Base-by-base conservation (phyloP, 306 rosid genomes). In the Inga laurina region DNA sequence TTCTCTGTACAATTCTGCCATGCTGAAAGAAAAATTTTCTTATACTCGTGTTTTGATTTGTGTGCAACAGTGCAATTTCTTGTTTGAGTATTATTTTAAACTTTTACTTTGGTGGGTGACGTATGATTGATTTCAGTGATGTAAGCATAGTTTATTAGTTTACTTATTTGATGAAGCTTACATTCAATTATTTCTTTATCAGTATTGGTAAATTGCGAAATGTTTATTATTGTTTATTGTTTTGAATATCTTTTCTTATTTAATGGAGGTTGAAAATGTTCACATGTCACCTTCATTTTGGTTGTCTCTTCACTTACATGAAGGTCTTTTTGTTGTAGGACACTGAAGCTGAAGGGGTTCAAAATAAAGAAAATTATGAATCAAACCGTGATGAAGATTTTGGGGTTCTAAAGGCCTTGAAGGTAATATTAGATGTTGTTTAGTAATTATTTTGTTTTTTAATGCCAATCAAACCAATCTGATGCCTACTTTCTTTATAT, bases 361-460 rank as follows among this genome's bases (percentile, higher is more conserved):
- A 75, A 82, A 87, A 87, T 85, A 88, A 84, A 84, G 95, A 89
- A 69, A 85, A 70, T 78, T 90, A 89, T 43, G 87, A 83, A 72
- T 81, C 82, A 78, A 82, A 82, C 82, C 88, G 83, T 16, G 88
- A 86, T n/a, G 84, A 84, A 77, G 39, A 79, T 45, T 94, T 90
- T 80, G 85, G 73, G 78, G 79, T 89, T 85, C 91, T 96, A 51
- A 83, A 80, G 84, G 86, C 91, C 39, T 82, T 96, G 75, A 86
- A 96, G 99, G 98, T 96, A 92, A 65, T 77, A 44, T 69, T 66
- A 56, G 68, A 79, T 13, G 34, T 67, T 24, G 81, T 67, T 75
- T 72, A 12, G 1, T 43, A 44, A 41, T 43, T 22, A 41, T 45
- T 67, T 80, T 73, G 41, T 27, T 16, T 61, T 61, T 57, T 21